A percentile compares a stretch with the other conserved stretches of the same genome.
Conservation (phyloP, 176 grass and related monocot species). For the Raddia guianensis region DNA sequence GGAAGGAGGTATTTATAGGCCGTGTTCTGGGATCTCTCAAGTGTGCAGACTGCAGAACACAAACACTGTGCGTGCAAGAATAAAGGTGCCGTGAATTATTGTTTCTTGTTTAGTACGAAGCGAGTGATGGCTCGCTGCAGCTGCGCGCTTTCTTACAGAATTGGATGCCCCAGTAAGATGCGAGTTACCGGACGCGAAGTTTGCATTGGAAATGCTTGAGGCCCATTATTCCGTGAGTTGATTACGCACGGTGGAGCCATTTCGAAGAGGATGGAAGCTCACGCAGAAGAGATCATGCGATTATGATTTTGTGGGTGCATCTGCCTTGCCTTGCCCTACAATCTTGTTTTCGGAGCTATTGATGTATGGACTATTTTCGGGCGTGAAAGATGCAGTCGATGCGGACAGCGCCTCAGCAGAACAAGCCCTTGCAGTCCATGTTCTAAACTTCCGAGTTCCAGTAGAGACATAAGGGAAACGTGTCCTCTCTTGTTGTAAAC, state of each 20-base stretch:
- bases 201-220: slow-evolving; percentile 40
- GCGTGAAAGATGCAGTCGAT: background rate
- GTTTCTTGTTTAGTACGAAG: slow-evolving; percentile 50
- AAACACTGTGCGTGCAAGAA: slow-evolving; percentile 53
- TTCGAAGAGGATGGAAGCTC: background rate
- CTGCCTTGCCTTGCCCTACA: background rate
- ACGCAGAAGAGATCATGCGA: background rate
- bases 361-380: background rate
- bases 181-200: slow-evolving; percentile 45
- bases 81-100: slow-evolving; percentile 83
- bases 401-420: background rate
- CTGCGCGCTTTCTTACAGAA: slow-evolving; percentile 40
- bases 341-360: background rate
- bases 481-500: too few relatives aligned
- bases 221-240: slow-evolving; percentile 34
- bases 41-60: slow-evolving; percentile 31
- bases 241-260: slow-evolving; percentile 16
- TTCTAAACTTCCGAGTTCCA: too few relatives aligned
- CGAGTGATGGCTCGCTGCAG: slow-evolving; percentile 41
- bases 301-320: background rate
- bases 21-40: background rate
- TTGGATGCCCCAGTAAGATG: slow-evolving; percentile 49
- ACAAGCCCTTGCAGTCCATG: too few relatives aligned
- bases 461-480: too few relatives aligned
- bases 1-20: slow-evolving; percentile 69